These are phyloP conservation scores for Syncephalastrum racemosum DNA, from an alignment of 371 early-diverging fungal genomes.

Conservation along the genomic window DNA sequence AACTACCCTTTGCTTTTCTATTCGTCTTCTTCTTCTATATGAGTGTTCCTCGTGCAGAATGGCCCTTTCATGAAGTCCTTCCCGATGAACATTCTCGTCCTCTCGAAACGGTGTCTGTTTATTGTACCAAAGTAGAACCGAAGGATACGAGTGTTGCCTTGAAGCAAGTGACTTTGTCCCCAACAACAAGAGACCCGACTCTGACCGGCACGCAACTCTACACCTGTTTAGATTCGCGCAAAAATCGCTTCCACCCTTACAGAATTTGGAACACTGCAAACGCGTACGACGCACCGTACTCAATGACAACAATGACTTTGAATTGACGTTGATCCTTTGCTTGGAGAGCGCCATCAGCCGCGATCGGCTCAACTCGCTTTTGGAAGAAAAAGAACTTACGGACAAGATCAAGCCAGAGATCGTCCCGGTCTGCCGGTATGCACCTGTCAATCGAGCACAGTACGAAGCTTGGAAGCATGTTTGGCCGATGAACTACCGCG, in stretches of 20 bases:
- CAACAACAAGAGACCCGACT: not conserved
- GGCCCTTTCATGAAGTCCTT: slow-evolving; percentile 45
- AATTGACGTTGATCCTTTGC: slow-evolving; percentile 38
- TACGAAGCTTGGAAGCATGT: slow-evolving; percentile 58
- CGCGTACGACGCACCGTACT: slow-evolving; percentile 35
- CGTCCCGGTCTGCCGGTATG: slow-evolving; percentile 38
- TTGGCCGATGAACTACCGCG: slow-evolving; percentile 63
- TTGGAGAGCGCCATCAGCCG: slow-evolving; percentile 11
- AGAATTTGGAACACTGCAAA: slow-evolving; percentile 45
- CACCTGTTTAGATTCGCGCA: slow-evolving; percentile 37
- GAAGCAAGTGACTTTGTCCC: slow-evolving; percentile 29
- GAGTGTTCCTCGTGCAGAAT: slow-evolving; percentile 28
- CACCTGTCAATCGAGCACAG: slow-evolving; percentile 56
- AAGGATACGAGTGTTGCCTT: slow-evolving; percentile 35
- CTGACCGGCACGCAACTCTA: not conserved
- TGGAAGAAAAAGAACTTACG: slow-evolving; percentile 16
- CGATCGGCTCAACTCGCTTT: slow-evolving; percentile 13
- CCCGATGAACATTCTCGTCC: slow-evolving; percentile 40
- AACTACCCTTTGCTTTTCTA: too few species aligned
- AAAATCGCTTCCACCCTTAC: slow-evolving; percentile 34
- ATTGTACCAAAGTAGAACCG: slow-evolving; percentile 43
- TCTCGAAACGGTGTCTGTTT: slow-evolving; percentile 37
- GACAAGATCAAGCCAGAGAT: slow-evolving; percentile 19
- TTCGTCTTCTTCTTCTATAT: not conserved
- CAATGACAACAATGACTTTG: slow-evolving; percentile 17